Conservation (phyloP, 805 yeast species). For the Candida bentonensis region DNA sequence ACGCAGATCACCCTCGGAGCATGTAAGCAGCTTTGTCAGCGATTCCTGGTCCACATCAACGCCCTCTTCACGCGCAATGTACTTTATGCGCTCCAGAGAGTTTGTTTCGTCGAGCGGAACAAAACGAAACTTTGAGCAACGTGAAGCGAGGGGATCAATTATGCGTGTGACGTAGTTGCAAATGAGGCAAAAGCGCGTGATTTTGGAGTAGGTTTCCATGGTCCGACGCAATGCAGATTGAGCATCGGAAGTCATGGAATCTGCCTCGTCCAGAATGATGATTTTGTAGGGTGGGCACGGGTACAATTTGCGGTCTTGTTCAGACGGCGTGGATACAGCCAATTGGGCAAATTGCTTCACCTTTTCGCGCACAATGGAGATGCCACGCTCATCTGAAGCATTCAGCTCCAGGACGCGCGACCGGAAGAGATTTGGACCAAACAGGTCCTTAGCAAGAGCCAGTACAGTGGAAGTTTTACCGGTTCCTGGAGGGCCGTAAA, state of each 20-base stretch:
- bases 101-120: constrained; percentile 56
- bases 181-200: constrained; percentile 84
- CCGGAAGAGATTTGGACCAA: constrained; percentile 73
- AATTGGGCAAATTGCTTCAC: constrained; percentile 89
- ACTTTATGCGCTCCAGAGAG: constrained; percentile 54
- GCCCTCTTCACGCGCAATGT: constrained; percentile 41
- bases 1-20: constrained; percentile 83
- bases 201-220: constrained; percentile 65
- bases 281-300: constrained; percentile 86
- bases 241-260: constrained; percentile 78
- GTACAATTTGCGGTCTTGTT: constrained; percentile 52
- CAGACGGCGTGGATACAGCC: constrained; percentile 66
- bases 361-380: constrained; percentile 94
- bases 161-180: constrained; percentile 95
- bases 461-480: constrained; percentile 84
- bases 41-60: constrained; percentile 34
- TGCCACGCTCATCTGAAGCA: constrained; percentile 96
- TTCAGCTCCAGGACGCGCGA: constrained; percentile 90
- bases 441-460: constrained; percentile 77
- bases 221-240: constrained; percentile 93
- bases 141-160: constrained; percentile 89
- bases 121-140: constrained; percentile 93
- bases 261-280: constrained; percentile 88
- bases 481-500: constrained; percentile 93
- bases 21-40: constrained; percentile 47